Evolutionary conservation across 306 rosid species (phyloP).

Genomic region (cucumber (Cucumis sativus)): Cucumber_9930_V3 NC_026655.2:6727001-6727500

Average conservation of each 20-base stretch:
- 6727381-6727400: background rate
- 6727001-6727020: too few relatives aligned
- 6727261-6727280: background rate
- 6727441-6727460: background rate
- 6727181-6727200: too few relatives aligned
- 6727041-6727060: too few relatives aligned
- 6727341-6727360: background rate
- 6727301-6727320: background rate
- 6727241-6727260: background rate
- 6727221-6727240: background rate
- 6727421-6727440: background rate
- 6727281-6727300: background rate
- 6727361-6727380: background rate
- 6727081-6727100: too few relatives aligned
- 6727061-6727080: too few relatives aligned
- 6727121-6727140: too few relatives aligned
- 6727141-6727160: too few relatives aligned
- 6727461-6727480: background rate
- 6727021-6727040: too few relatives aligned
- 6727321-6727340: background rate
- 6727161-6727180: too few relatives aligned
- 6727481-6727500: background rate
- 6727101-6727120: too few relatives aligned
- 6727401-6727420: background rate
- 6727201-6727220: background rate